A percentile compares a stretch with the other conserved stretches of the same genome.
These are phyloP conservation scores for Candida chilensis DNA, from an alignment of 805 yeast species.

Conservation along the genomic window DNA sequence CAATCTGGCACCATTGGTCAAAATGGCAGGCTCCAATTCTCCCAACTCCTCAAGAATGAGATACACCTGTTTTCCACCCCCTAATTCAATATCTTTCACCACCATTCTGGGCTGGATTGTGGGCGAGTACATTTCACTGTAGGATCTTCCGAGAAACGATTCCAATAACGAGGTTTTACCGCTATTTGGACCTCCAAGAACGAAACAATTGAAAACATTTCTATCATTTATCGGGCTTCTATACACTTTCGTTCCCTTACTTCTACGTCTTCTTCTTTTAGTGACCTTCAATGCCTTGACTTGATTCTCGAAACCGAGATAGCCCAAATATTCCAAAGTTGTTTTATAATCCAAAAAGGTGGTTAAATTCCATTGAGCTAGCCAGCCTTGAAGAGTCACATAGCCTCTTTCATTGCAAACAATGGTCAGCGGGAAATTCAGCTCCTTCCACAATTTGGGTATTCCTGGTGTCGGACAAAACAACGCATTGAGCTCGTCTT, in stretches of 20 bases:
- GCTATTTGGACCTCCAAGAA: constrained; percentile 76
- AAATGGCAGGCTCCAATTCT: constrained; percentile 72
- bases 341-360: constrained; percentile 78
- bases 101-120: constrained; percentile 75
- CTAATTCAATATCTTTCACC: constrained; percentile 86
- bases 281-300: constrained; percentile 64
- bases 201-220: constrained; percentile 84
- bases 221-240: constrained; percentile 70
- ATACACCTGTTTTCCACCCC: constrained; percentile 94
- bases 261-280: constrained; percentile 65
- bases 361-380: constrained; percentile 98
- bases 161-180: constrained; percentile 85
- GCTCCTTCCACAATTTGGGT: constrained; percentile 79
- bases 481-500: constrained; percentile 54
- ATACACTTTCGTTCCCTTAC: constrained; percentile 52
- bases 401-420: constrained; percentile 86
- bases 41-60: constrained; percentile 86
- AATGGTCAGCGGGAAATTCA: constrained; percentile 79
- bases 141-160: constrained; percentile 69
- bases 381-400: constrained; percentile 95
- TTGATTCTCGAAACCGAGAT: constrained; percentile 72
- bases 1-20: constrained; percentile 59
- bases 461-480: constrained; percentile 91
- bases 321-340: constrained; percentile 82
- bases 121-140: constrained; percentile 66